Conservation (phyloP, 164 flowering plant genomes). For the Tetrastigma voinierianum region DNA sequence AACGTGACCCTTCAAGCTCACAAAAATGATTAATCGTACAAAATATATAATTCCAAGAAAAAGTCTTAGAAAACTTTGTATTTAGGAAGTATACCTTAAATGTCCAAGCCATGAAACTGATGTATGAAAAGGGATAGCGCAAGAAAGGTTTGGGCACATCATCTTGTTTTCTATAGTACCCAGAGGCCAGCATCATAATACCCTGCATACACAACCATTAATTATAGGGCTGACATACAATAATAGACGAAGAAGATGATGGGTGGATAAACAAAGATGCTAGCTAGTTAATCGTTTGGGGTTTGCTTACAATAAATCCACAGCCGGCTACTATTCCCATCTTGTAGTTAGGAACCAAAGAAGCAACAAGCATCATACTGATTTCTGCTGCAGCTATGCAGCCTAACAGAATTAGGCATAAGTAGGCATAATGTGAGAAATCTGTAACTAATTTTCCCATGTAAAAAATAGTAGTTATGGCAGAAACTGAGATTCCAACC, state of each 20-base stretch:
- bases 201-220: constrained; percentile 57
- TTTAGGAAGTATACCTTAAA: constrained; percentile 73
- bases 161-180: constrained; percentile 68
- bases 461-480: neutral
- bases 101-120: constrained; percentile 74
- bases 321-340: neutral
- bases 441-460: neutral
- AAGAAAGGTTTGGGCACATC: constrained; percentile 83
- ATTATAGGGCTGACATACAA: no score
- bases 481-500: neutral
- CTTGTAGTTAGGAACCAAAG: neutral
- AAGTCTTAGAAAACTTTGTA: no score
- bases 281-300: no score
- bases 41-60: no score
- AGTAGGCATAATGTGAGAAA: no score
- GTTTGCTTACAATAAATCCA: neutral
- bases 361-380: neutral
- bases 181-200: constrained; percentile 83
- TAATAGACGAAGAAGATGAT: no score
- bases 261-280: no score
- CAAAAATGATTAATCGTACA: no score
- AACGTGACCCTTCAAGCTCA: no score
- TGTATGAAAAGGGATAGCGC: constrained; percentile 78
- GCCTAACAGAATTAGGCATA: no score
- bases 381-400: neutral